phyloP scores from a whole-genome alignment of 768 basidiomycete genomes.

The Pilatotrama ljubarskyi region DNA sequence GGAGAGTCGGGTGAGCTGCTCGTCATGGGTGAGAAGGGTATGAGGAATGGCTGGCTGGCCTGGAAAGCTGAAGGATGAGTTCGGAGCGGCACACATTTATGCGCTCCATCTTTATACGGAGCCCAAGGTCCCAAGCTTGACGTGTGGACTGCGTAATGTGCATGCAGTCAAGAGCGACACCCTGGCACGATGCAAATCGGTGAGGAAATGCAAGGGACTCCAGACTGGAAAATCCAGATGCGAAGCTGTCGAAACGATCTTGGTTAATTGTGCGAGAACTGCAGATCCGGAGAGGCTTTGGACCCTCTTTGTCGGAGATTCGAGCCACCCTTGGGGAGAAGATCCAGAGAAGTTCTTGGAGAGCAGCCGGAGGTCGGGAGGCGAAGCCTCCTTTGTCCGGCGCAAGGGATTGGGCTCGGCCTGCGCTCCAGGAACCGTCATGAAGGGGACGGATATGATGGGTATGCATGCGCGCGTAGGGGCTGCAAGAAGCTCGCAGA shows the following conservation, averaged over 20 bases:
- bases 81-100: background rate
- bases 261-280: conserved; percentile 15
- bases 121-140: conserved; percentile 12
- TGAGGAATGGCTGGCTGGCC: background rate
- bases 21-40: conserved; percentile 1
- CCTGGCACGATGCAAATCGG: conserved; percentile 19
- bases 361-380: conserved; percentile 15
- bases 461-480: conserved; percentile 13
- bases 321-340: conserved; percentile 11
- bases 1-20: background rate
- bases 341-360: conserved; percentile 24
- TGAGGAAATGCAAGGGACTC: conserved; percentile 12
- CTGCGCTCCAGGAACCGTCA: conserved; percentile 24
- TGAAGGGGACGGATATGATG: conserved; percentile 16
- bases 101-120: conserved; percentile 16
- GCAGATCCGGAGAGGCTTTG: conserved; percentile 30
- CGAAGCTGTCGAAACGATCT: conserved; percentile 7
- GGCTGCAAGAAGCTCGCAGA: conserved; percentile 15
- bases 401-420: conserved; percentile 19
- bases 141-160: conserved; percentile 22
- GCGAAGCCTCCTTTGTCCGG: conserved; percentile 18
- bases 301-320: conserved; percentile 31
- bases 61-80: conserved; percentile 6
- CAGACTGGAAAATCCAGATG: conserved; percentile 18
- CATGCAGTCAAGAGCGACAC: conserved; percentile 12